These are phyloP conservation scores for Alloascoidea africana DNA, from an alignment of 805 yeast genomes.

Conservation along the genomic window DNA sequence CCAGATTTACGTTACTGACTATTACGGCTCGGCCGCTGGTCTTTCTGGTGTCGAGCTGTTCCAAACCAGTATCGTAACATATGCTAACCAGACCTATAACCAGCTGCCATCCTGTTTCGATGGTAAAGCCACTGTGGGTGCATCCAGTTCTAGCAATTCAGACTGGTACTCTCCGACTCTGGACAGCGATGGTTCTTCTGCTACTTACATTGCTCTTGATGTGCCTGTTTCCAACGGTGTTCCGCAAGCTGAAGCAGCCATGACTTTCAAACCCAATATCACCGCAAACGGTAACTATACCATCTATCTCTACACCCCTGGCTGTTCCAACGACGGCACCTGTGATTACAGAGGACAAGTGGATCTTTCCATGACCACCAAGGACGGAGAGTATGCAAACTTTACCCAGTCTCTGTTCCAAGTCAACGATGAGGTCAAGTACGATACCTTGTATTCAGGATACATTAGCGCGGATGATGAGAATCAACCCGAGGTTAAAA, in stretches of 20 bases:
- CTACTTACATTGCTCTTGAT: conserved; percentile 13
- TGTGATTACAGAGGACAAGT: conserved; percentile 65
- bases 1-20: conserved; percentile 46
- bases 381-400: conserved; percentile 23
- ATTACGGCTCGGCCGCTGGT: conserved; percentile 57
- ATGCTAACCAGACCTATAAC: conserved; percentile 64
- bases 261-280: conserved; percentile 51
- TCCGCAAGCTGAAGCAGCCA: conserved; percentile 18
- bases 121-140: conserved; percentile 17
- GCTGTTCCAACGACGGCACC: conserved; percentile 54
- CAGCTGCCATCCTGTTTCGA: conserved; percentile 40
- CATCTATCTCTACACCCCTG: conserved; percentile 70
- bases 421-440: conserved; percentile 66
- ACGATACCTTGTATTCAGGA: conserved; percentile 66
- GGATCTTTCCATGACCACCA: conserved; percentile 51
- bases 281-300: conserved; percentile 63
- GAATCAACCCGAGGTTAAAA: conserved; percentile 2
- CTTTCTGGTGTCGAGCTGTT: conserved; percentile 61
- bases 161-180: conserved; percentile 13
- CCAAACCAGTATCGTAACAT: conserved; percentile 43
- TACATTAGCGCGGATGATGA: conserved; percentile 29
- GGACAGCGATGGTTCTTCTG: conserved; percentile 5
- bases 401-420: conserved; percentile 47
- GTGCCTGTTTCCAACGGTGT: conserved; percentile 14
- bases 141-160: conserved; percentile 14